Evolutionary conservation across 2,329 filamentous ascomycete species (phyloP).

Genomic region (Nothophaeocryptopus gaeumannii): DNA sequence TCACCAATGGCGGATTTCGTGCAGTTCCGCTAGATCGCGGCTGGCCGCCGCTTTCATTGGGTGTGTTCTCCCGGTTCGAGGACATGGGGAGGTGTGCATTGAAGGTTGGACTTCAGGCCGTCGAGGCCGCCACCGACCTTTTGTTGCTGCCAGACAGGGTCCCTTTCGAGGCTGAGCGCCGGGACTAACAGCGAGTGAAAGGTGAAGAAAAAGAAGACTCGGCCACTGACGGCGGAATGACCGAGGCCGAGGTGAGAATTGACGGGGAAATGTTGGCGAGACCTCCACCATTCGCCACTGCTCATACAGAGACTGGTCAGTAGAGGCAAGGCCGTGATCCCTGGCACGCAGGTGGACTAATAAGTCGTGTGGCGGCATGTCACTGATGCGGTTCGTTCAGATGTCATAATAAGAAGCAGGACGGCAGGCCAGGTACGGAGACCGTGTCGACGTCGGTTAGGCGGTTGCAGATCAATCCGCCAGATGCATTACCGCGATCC

Average conservation of each 20-base stretch:
- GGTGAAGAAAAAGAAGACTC: neutral
- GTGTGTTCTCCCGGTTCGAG: slow-evolving; percentile 14
- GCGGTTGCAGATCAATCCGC: slow-evolving; percentile 9
- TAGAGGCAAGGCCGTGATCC: no score
- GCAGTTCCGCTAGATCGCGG: slow-evolving; percentile 5
- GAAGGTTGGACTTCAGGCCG: no score
- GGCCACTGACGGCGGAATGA: neutral
- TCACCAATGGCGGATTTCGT: slow-evolving; percentile 31
- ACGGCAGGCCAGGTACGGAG: slow-evolving; percentile 1
- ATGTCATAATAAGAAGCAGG: neutral
- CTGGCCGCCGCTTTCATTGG: slow-evolving; percentile 11
- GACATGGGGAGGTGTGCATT: slow-evolving; percentile 8
- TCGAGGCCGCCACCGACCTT: no score
- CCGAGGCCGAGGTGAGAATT: no score
- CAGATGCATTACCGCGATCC: slow-evolving; percentile 1
- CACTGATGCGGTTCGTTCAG: no score
- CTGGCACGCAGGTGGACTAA: no score
- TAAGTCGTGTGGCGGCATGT: no score
- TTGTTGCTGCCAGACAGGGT: no score
- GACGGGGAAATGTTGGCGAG: no score
- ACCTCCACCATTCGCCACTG: no score
- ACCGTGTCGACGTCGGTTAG: slow-evolving; percentile 9
- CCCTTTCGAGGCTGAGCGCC: no score
- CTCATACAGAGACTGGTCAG: no score
- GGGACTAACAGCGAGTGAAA: neutral